Base-by-base conservation (phyloP, 169 alveolate species). In the Sarcocystis neurona region DNA sequence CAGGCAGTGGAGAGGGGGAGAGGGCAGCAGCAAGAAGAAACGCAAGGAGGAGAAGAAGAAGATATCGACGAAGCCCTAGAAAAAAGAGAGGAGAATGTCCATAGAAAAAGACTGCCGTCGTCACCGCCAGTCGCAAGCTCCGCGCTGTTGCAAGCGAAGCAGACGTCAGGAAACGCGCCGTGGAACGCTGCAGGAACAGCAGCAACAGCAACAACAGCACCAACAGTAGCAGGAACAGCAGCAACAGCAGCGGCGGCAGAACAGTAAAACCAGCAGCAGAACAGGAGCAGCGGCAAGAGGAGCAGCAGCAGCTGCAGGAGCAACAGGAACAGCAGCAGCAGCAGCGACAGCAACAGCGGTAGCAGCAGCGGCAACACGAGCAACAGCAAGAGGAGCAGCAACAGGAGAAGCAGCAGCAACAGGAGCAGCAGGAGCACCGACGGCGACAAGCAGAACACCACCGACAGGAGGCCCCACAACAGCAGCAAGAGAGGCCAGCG, bases 161-260 rank as follows among this genome's bases (percentile, higher is more conserved):
- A 82, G 10, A 82, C 89, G 32, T 82, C 89, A 30, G 89, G 89
- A 56, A 82, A 82, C 43, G 89, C 53, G 27, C 43, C 74, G 66
- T 82, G 89, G 66, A n/a, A 82, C 18, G 89, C 89, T 82, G 89
- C 48, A 37, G 56, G 39, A 30, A 63, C 10, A 60, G 80, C 20
- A 6, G 34, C 39, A 32, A 82, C 46, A 41, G 75, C 48, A 8
- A 30, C n/a, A 8, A 72, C 15, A 41, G 10, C 56, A 30, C 37
- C 6, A 46, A 39, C 43, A 41, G 85, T 27, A 23, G 37, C 18
- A 32, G 84, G 39, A 10, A 41, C 27, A 46, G 41, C 56, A 79
- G 46, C 37, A 43, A 23, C 34, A 6, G 32, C 56, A 15, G 30
- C 27, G 43, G 79, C 2, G 30, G 82, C 12, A 43, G 32, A 37